Base-by-base conservation (phyloP, 108 stramenopile species). In the Cyclostephanos tholiformis region DNA sequence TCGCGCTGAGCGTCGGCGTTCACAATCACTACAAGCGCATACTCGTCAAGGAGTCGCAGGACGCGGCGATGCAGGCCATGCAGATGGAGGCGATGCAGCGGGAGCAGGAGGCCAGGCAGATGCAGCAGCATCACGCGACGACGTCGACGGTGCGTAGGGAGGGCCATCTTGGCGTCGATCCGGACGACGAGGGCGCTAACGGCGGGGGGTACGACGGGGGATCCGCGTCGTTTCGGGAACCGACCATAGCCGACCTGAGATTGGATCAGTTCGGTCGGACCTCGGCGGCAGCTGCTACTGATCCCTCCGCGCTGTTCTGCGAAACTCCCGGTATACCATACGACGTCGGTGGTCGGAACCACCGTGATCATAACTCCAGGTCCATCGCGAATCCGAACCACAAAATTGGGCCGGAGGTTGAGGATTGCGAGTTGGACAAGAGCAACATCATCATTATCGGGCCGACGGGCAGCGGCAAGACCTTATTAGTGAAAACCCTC, bases 1-100 rank as follows among this genome's bases (percentile, higher is more conserved):
- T 96, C 43, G 97, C 95, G 36, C 72, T 98, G 25, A 85, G 90
- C 13, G 98, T 97, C 14, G 95, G 95, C 22, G 97, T 98, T 23
- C 96, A 98, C 84, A 98, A 98, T 86, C 98, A 98, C 79, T 98
- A 97, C 95, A 98, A 97, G 68, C 77, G 95, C 8, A 84, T 94
- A 13, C 78, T 63, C 50, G 89, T 90, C 4, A 59, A 75, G 35
- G 90, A 92, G 53, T 87, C 90, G 43, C 88, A 94, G 70, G 71
- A 80, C 44, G 84, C 85, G 9, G 66, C 71, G 13, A 36, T 70
- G 65, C 73, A 70, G 49, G 65, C 69, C 16, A 63, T 78, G 77
- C 65, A 69, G 32, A 56, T 35, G 20, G 78, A 74, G 57, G 70
- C 73, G 12, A 70, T 75, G 44, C 55, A 83, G 52, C 46, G 36